Base-by-base conservation (phyloP, 1,284 basidiomycete genomes). In the Apiotrichum porosum region DNA sequence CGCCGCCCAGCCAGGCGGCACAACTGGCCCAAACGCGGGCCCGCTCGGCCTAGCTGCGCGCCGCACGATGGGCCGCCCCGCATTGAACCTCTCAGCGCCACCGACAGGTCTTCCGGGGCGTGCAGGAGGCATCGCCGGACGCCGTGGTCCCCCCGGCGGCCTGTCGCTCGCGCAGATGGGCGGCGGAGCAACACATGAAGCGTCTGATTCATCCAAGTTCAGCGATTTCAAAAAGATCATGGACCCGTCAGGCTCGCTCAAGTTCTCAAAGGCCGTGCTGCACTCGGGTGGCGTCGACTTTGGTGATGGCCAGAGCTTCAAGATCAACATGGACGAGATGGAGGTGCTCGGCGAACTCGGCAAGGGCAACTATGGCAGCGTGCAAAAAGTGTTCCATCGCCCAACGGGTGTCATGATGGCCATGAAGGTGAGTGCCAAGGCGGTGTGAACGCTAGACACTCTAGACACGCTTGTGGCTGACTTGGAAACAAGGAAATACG, bases 321-420 rank as follows among this genome's bases (percentile, higher is more conserved):
- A 84, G 52, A 97, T 98, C 77, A 95, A 94, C 72, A 97, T 97
- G 90, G 82, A 84, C 49, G 88, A 98, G 69, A 81, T 99, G 52
- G 81, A 90, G 65, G 80, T 97, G 47, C 79, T 90, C 49, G 88
- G 93, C 65, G 75, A 76, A 51, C 80, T 98, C 35, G 94, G 94
- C 31, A 86, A 86, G 65, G 94, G 94, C 35, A 97, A 97, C 71
- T 98, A 98, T 66, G 94, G 94, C 21, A 94, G 91, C 2, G 95
- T 98, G 6, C 92, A 93, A 76, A 90, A 88, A 68, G 94, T 97
- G 3, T 78, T 88, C 37, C 94, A 98, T 67, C 89, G 83, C 54
- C 91, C 91, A 13, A 97, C 91, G 4, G 91, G 91, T 46, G 91
- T 97, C 26, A 81, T 83, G 51, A 97, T 98, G 93, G 94, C 94